These are phyloP conservation scores for Aspergillus sergii DNA, from an alignment of 2,329 filamentous ascomycete species.

Conservation along the genomic window DNA sequence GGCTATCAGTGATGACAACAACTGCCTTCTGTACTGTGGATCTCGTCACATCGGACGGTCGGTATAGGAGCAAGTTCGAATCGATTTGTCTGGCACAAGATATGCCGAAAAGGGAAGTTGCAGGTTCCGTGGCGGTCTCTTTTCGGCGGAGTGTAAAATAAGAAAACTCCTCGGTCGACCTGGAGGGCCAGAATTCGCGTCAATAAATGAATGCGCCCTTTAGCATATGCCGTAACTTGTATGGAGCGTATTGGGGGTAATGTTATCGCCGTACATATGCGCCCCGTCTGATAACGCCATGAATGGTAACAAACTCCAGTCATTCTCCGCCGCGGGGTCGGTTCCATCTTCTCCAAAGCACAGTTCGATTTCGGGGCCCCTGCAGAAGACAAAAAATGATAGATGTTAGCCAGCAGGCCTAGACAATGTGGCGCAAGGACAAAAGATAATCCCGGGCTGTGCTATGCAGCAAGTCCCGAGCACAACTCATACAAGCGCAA, in stretches of 20 bases:
- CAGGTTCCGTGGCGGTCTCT: constrained; percentile 49
- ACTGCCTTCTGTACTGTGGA: constrained; percentile 98
- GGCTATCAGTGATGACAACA: constrained; percentile 89
- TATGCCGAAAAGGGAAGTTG: constrained; percentile 91
- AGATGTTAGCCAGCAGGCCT: neutral
- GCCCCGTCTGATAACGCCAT: constrained; percentile 97
- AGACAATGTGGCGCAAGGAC: neutral
- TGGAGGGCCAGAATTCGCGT: constrained; percentile 38
- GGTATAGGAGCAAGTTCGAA: constrained; percentile 72
- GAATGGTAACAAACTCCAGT: constrained; percentile 90
- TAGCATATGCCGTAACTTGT: neutral
- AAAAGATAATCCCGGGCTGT: neutral
- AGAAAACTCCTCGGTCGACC: constrained; percentile 91
- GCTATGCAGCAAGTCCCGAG: neutral
- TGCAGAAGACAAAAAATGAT: constrained; percentile 28
- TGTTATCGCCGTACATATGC: constrained; percentile 68
- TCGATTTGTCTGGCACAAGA: constrained; percentile 92
- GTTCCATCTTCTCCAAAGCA: constrained; percentile 81
- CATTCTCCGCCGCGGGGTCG: constrained; percentile 80
- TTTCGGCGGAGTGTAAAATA: constrained; percentile 87
- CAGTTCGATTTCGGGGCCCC: constrained; percentile 88
- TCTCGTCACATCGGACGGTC: constrained; percentile 87
- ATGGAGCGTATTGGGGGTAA: constrained; percentile 2
- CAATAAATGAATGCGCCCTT: constrained; percentile 13
- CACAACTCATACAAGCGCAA: neutral